Evolutionary conservation across 176 grass and related monocot species (phyloP), one percentile per base, ranked within the genome.

Genomic region (Carex cristatella): DNA sequence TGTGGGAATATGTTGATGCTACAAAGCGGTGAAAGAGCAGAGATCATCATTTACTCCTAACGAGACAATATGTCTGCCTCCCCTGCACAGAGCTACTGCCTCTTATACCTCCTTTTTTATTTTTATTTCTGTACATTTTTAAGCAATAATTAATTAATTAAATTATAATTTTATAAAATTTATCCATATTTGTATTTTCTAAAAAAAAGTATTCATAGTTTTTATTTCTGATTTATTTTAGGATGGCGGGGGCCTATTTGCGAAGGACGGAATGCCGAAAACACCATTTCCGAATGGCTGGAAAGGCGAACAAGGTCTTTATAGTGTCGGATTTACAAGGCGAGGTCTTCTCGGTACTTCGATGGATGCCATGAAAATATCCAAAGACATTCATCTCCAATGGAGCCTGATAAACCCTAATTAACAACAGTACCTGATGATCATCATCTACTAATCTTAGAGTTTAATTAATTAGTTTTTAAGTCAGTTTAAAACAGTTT

Each of bases 241-340:
- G 96, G 96, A 93, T 61, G 91, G 83, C 1, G 88, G 85, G 0
- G 81, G 81, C 1, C 79, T 92, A 12, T 99, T 99, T 80, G 90
- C 90, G 7, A 89, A 69, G 19, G 90, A 94, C 16, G 93, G 96
- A 76, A 87, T 79, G 12, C 90, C 93, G 19, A 95, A 69, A 65
- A 71, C 27, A 0, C 85, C 85, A 18, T 99, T 94, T 61, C 96
- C 93, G 0, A 59, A 92, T 38, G 88, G 90, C 8, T 99, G 96
- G 96, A 95, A 84, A 87, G 96, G 93, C 54, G 63, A 86, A n/a
- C 87, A 95, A 16, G 91, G 96, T 2, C 87, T 99, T 75, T 99
- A 94, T 88, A 90, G 91, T 40, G 88, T 95, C 12, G 96, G 96
- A 0, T 95, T 99, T 85, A 91, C 96, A 4, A 87, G 88, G 78